A percentile compares a stretch with the other conserved stretches of the same genome.
phyloP scores from a whole-genome alignment of 306 rosid genomes.

The Cucurbita pepo region DNA sequence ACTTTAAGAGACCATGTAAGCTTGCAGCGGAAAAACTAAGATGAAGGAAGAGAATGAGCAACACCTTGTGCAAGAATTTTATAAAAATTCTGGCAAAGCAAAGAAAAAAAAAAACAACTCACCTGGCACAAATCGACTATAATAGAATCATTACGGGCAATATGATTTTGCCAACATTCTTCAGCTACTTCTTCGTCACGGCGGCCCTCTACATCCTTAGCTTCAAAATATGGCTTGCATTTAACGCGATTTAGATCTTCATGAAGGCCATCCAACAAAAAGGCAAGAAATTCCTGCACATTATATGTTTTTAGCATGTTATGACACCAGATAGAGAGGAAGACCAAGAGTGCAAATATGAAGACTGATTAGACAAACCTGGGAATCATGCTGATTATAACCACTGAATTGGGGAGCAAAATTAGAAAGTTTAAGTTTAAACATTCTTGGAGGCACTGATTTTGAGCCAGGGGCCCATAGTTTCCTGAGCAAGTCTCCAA shows the following conservation, averaged over 20 bases:
- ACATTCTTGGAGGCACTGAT: slow-evolving; percentile 48
- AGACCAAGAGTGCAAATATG: slow-evolving; percentile 3
- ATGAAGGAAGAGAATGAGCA: not conserved
- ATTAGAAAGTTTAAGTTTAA: slow-evolving; percentile 51
- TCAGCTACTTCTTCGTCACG: slow-evolving; percentile 66
- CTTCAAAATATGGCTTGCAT: slow-evolving; percentile 66
- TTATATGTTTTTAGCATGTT: slow-evolving; percentile 5
- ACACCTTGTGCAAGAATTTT: not conserved
- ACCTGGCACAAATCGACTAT: slow-evolving; percentile 73
- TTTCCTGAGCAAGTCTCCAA: slow-evolving; percentile 73
- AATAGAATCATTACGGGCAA: slow-evolving; percentile 68
- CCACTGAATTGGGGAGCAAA: slow-evolving; percentile 83
- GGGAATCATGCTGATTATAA: slow-evolving; percentile 84
- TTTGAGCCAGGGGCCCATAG: slow-evolving; percentile 61
- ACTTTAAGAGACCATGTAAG: not conserved
- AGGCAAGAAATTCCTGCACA: slow-evolving; percentile 82
- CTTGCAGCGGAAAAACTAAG: not conserved
- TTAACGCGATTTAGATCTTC: slow-evolving; percentile 85
- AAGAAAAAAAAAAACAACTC: slow-evolving; percentile 1
- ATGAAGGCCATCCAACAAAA: slow-evolving; percentile 80
- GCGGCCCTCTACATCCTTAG: slow-evolving; percentile 57
- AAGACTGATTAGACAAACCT: slow-evolving; percentile 32
- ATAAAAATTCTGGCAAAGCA: not conserved
- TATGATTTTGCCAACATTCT: slow-evolving; percentile 81
- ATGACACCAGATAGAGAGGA: slow-evolving; percentile 2